Conservation (phyloP, 2,329 filamentous ascomycete genomes). For the Colletotrichum horii region DNA sequence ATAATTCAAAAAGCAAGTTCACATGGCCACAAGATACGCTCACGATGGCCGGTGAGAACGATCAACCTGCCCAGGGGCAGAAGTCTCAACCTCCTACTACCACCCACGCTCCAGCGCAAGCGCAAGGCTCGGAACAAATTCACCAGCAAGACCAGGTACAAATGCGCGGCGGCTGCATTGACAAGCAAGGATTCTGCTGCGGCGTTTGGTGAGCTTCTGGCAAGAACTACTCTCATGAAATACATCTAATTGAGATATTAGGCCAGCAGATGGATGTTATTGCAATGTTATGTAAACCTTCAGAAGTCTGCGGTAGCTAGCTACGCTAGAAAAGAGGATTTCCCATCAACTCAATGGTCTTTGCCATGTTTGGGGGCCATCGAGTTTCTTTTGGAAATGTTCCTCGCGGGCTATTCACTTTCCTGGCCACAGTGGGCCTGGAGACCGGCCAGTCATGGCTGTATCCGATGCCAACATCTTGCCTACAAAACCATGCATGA, state of each 20-base stretch:
- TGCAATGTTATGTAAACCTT: neutral
- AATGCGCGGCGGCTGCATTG: neutral
- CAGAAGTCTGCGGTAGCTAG: neutral
- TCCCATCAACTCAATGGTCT: accelerated
- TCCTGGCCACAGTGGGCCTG: neutral
- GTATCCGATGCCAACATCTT: neutral
- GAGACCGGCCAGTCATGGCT: neutral
- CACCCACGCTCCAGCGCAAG: neutral
- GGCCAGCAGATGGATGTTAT: neutral
- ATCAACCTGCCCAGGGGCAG: neutral
- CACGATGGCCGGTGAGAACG: neutral
- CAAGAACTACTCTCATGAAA: neutral
- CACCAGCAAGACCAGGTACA: neutral
- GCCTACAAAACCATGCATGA: neutral
- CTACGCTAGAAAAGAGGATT: accelerated
- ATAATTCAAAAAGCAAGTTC: accelerated
- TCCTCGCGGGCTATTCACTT: accelerated
- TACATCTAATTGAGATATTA: neutral
- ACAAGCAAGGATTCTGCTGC: neutral
- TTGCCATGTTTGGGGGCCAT: neutral
- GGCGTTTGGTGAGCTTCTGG: neutral
- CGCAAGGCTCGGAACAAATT: neutral
- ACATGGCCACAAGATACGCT: neutral
- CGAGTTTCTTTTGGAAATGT: neutral
- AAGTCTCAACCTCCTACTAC: neutral